phyloP scores from a whole-genome alignment of 345 rosid genomes.

The rapeseed (Brassica napus) region Da-Ae NC_063444.1:2670501-2671000 shows the following conservation, averaged over 20 bases:
- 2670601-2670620: background rate
- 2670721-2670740: constrained; percentile 39
- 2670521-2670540: constrained; percentile 22
- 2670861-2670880: constrained; percentile 30
- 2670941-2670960: background rate
- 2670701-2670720: background rate
- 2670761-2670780: background rate
- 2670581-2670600: background rate
- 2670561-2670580: constrained; percentile 19
- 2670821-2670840: constrained; percentile 13
- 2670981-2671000: background rate
- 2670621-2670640: background rate
- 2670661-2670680: background rate
- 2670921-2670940: constrained; percentile 21
- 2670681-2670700: background rate
- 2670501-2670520: constrained; percentile 27
- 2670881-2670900: constrained; percentile 23
- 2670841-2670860: constrained; percentile 18
- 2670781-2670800: constrained; percentile 28
- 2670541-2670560: constrained; percentile 10
- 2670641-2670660: constrained; percentile 9
- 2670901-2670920: constrained; percentile 24
- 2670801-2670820: constrained; percentile 32
- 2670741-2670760: constrained; percentile 10
- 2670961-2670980: background rate